Evolutionary conservation across 257 asterid genomes (phyloP), one percentile per base, ranked within the genome.

Genomic region (Asclepias syriaca): DNA sequence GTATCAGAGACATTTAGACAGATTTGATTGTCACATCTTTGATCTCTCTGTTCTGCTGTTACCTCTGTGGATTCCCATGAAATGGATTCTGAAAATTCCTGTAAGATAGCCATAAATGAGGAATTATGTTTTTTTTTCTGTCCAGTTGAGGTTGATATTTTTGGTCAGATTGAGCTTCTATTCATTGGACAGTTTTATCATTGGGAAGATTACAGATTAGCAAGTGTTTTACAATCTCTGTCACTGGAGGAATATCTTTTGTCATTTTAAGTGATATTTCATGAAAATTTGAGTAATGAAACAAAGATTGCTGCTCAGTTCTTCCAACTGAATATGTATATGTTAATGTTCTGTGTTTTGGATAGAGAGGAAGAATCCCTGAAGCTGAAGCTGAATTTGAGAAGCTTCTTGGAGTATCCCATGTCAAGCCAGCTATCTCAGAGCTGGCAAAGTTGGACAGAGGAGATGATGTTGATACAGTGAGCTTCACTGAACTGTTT

Each of bases 341-440:
- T 45, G 6, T 37, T 22, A 24, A 22, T 68, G 51, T 70, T 54
- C 32, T 15, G 8, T n/a, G 69, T 61, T 32, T 51, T 77, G 29
- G 76, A 56, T 74, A 93, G 97, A 86, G 73, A 84, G 98, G 98
- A 67, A 88, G 94, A 84, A 78, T 65, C 72, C 68, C 80, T 66
- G 98, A 93, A 80, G 98, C 98, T 74, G 96, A 87, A 83, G 79
- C 76, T 73, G 92, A 84, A 84, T 81, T 91, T 74, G 94, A 82
- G 89, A 89, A 77, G 85, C 91, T 93, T 84, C 84, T 91, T 27
- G 98, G 98, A 75, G 83, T 68, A 69, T 74, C 84, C n/a, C 92
- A 89, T 68, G 96, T 89, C 66, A 83, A 82, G 71, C 75, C 84
- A 82, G 96, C 96, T 73, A 91, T 89, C 77, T 79, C 70, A 3